These are phyloP conservation scores for Urostyla sp. DNA, from an alignment of 73 alveolate species.

Conservation along the genomic window DNA sequence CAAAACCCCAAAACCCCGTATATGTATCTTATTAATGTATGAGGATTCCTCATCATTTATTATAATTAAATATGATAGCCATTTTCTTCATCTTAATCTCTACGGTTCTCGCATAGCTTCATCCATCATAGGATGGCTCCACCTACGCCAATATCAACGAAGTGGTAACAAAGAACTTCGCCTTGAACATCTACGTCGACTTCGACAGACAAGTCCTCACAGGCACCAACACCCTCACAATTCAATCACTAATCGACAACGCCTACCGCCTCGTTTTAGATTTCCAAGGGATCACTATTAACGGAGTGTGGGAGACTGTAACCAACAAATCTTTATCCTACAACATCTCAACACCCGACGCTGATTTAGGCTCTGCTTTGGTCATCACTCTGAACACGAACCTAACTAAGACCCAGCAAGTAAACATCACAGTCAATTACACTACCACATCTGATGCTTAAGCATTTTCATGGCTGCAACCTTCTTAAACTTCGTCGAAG, in stretches of 20 bases:
- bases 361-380: conserved; percentile 8
- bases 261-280: conserved; percentile 46
- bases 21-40: too few relatives aligned
- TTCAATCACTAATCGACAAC: conserved; percentile 16
- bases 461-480: conserved; percentile 74
- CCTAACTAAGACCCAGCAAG: not conserved
- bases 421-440: conserved; percentile 45
- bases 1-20: too few relatives aligned
- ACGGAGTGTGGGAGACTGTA: not conserved
- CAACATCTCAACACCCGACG: too few relatives aligned
- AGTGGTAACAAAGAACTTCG: conserved; percentile 38
- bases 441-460: conserved; percentile 72
- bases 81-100: too few relatives aligned
- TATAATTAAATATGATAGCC: too few relatives aligned
- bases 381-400: conserved; percentile 21
- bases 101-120: too few relatives aligned
- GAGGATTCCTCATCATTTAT: too few relatives aligned
- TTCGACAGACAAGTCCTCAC: conserved; percentile 20
- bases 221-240: conserved; percentile 62
- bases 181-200: conserved; percentile 46
- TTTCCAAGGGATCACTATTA: conserved; percentile 25
- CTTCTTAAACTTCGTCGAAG: conserved; percentile 89
- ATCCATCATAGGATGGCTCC: conserved; percentile 62
- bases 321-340: not conserved
- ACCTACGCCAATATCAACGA: conserved; percentile 27